Evolutionary conservation across 805 yeast genomes (phyloP).

Genomic region (Hanseniaspora occidentalis): DNA sequence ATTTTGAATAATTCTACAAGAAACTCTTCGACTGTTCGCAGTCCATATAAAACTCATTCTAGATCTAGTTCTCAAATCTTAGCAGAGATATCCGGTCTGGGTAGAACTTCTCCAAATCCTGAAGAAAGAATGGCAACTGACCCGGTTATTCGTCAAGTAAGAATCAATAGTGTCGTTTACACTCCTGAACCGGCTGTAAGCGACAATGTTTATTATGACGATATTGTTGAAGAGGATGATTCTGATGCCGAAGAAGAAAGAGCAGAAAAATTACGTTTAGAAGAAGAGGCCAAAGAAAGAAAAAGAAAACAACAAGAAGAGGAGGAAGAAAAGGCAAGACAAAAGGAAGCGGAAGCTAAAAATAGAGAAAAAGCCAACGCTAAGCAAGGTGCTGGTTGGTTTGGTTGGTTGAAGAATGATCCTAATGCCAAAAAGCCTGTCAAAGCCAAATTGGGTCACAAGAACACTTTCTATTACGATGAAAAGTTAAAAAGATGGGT

Average conservation of each 20-base stretch:
- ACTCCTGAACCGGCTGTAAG: conserved; percentile 5
- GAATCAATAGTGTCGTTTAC: conserved; percentile 6
- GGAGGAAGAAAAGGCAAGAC: conserved; percentile 11
- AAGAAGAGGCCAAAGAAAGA: conserved; percentile 13
- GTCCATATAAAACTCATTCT: conserved; percentile 6
- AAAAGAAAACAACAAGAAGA: conserved; percentile 13
- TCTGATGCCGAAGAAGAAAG: conserved; percentile 15
- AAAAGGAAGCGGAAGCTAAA: conserved; percentile 10
- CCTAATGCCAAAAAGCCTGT: conserved; percentile 63
- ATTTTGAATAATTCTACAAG: neutral
- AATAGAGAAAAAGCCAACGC: conserved; percentile 13
- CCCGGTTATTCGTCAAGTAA: conserved; percentile 19
- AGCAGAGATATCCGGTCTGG: conserved; percentile 4
- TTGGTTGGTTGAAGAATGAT: conserved; percentile 51
- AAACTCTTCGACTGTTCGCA: conserved; percentile 1
- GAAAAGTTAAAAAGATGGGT: conserved; percentile 83
- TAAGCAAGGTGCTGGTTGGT: conserved; percentile 28
- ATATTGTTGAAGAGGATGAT: conserved; percentile 19
- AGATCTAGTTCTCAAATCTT: conserved; percentile 7
- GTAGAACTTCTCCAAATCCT: neutral
- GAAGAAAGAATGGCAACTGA: conserved; percentile 1
- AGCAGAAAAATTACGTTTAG: conserved; percentile 6
- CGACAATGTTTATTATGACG: conserved; percentile 8
- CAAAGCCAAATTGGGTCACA: conserved; percentile 78
- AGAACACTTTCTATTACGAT: conserved; percentile 63